Conservation (phyloP, 108 stramenopile species). For the Aurantiochytrium sp. region DNA sequence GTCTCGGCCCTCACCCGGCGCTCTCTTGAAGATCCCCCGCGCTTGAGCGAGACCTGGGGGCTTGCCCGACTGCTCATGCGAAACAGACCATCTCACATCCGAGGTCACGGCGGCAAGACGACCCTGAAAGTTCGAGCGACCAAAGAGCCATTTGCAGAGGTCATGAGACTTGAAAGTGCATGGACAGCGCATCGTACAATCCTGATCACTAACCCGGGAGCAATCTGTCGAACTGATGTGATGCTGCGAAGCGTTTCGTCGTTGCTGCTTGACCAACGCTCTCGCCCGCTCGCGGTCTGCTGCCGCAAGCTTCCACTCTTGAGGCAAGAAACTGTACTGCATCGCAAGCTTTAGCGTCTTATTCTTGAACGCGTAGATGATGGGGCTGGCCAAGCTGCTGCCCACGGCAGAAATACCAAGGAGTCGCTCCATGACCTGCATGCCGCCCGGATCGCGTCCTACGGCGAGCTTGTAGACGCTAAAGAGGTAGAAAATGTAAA, state of each 20-base stretch:
- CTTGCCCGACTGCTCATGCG: too few species aligned
- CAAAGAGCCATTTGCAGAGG: too few species aligned
- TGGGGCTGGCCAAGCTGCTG: not conserved
- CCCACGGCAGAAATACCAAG: not conserved
- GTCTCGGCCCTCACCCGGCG: too few species aligned
- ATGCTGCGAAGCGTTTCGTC: not conserved
- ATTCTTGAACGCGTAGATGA: constrained; percentile 1
- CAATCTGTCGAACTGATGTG: not conserved
- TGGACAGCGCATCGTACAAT: too few species aligned
- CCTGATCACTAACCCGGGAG: too few species aligned
- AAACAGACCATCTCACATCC: too few species aligned
- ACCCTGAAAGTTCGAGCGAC: too few species aligned
- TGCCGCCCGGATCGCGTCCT: not conserved
- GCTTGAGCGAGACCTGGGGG: too few species aligned
- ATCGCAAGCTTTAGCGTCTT: not conserved
- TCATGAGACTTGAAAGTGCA: too few species aligned
- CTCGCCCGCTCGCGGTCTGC: not conserved
- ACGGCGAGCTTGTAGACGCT: not conserved
- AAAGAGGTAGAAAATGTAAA: not conserved
- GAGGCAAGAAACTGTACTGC: not conserved
- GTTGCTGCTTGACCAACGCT: not conserved
- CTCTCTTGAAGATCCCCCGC: too few species aligned
- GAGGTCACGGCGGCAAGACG: too few species aligned
- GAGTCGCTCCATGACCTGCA: not conserved
- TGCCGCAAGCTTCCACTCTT: not conserved